Evolutionary conservation across 139 green algal genomes (phyloP).

Genomic region (Coelastrella sp.): DNA sequence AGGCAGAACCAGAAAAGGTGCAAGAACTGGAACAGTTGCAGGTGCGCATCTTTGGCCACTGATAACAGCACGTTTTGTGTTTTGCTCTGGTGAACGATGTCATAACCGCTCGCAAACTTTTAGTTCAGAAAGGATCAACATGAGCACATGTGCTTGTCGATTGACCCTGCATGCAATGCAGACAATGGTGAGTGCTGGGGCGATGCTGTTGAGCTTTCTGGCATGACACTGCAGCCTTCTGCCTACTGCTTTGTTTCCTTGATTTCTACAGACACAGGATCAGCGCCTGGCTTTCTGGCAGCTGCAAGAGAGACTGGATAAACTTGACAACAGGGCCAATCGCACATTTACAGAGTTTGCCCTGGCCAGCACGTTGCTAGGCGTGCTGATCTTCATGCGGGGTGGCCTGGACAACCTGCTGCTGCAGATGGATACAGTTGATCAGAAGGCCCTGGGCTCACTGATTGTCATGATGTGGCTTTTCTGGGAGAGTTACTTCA

Average conservation of each 20-base stretch:
- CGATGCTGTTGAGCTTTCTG: too few relatives aligned
- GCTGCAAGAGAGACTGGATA: constrained; percentile 25
- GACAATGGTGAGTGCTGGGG: too few relatives aligned
- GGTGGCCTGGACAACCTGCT: constrained; percentile 7
- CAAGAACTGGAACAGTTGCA: constrained; percentile 23
- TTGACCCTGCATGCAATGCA: too few relatives aligned
- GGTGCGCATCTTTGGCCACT: not conserved
- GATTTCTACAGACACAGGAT: not conserved
- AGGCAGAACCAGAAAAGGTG: not conserved
- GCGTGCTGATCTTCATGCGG: constrained; percentile 11
- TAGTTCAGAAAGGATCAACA: too few relatives aligned
- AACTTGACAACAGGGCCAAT: constrained; percentile 2
- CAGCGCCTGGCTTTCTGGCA: constrained; percentile 39
- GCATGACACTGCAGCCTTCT: too few relatives aligned
- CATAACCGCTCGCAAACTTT: too few relatives aligned
- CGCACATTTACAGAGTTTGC: constrained; percentile 33
- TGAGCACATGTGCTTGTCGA: too few relatives aligned
- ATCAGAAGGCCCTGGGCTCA: not conserved
- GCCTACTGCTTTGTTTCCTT: not conserved
- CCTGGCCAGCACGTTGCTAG: constrained; percentile 31
- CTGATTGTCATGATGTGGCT: constrained; percentile 21
- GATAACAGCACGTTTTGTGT: too few relatives aligned
- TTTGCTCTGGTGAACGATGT: too few relatives aligned
- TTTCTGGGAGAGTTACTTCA: constrained; percentile 22
- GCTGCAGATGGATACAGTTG: constrained; percentile 19